These are phyloP conservation scores for Paramecium pentaurelia DNA, from an alignment of 73 alveolate genomes.

Conservation along the genomic window DNA sequence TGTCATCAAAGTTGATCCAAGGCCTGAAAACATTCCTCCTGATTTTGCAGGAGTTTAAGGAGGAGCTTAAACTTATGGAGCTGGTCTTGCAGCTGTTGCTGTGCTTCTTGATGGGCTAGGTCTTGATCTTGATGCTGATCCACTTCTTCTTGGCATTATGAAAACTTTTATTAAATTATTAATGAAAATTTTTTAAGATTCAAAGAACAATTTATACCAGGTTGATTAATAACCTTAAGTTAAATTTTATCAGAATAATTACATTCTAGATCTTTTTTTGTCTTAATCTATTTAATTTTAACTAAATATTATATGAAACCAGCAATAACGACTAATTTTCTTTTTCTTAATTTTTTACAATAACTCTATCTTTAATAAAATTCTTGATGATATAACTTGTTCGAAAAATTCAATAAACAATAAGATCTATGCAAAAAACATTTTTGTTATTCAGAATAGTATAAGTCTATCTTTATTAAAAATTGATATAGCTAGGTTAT, in stretches of 20 bases:
- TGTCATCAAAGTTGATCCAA: constrained; percentile 69
- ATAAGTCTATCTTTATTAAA: neutral
- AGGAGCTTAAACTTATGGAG: constrained; percentile 29
- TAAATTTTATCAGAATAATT: neutral
- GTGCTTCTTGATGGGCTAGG: constrained; percentile 55
- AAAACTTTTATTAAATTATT: neutral
- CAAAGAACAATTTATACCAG: neutral
- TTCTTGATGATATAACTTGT: neutral
- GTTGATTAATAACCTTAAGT: neutral
- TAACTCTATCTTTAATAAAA: neutral
- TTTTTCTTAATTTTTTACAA: neutral
- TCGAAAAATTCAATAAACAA: neutral
- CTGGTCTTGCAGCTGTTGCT: constrained; percentile 63
- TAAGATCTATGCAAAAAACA: too few species aligned
- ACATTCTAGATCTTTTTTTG: neutral
- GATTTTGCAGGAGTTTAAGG: neutral
- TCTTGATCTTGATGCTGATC: constrained; percentile 23
- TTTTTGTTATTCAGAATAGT: too few species aligned
- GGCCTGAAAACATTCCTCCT: constrained; percentile 68
- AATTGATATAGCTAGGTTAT: too few species aligned
- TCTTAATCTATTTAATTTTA: neutral
- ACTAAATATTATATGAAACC: neutral
- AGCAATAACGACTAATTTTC: neutral
- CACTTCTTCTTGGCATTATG: constrained; percentile 59
- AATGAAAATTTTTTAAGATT: neutral